A percentile compares a stretch with the other conserved stretches of the same genome.
Evolutionary conservation across 257 asterid genomes (phyloP).

Genomic region (Petunia axillaris): DNA sequence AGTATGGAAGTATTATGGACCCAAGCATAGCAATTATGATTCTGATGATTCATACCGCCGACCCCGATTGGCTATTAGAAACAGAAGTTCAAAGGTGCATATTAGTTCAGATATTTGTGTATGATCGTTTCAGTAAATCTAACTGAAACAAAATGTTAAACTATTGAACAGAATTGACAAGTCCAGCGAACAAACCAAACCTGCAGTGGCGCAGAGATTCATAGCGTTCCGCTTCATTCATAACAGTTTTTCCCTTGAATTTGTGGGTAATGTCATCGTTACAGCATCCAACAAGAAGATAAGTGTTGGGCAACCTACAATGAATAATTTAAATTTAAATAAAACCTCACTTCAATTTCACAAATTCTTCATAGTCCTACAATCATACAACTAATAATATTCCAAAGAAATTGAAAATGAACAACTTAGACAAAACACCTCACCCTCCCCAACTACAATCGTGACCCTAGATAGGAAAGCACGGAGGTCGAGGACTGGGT

Average conservation of each 20-base stretch:
- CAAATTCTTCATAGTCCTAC: neutral
- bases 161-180: neutral
- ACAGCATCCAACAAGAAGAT: slow-evolving; percentile 93
- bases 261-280: slow-evolving; percentile 84
- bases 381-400: neutral
- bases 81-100: neutral
- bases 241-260: slow-evolving; percentile 95
- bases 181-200: slow-evolving; percentile 51
- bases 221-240: slow-evolving; percentile 82
- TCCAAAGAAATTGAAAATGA: neutral
- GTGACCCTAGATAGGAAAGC: too few relatives aligned
- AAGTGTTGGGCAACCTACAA: slow-evolving; percentile 74
- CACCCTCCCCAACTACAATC: too few relatives aligned
- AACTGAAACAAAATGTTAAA: neutral
- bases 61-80: neutral
- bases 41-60: too few relatives aligned
- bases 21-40: too few relatives aligned
- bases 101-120: neutral
- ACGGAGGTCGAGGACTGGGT: too few relatives aligned
- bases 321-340: neutral
- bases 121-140: neutral
- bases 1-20: too few relatives aligned
- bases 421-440: neutral
- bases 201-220: slow-evolving; percentile 98
- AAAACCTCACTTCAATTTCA: slow-evolving; percentile 1